phyloP scores from a whole-genome alignment of 2,329 filamentous ascomycete species.

The Alternaria consortialis region DNA sequence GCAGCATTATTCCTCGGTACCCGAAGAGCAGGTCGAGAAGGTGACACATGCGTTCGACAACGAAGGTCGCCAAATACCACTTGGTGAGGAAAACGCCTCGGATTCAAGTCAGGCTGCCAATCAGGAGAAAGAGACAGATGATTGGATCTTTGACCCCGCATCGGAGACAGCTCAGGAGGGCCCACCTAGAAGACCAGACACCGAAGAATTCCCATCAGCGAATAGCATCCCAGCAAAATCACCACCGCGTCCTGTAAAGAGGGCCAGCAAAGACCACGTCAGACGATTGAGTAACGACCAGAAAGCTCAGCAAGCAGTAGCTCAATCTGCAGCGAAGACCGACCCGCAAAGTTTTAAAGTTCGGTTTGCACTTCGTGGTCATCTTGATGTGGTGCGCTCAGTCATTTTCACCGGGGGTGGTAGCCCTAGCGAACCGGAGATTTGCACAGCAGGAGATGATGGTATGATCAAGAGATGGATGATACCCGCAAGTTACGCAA shows the following conservation, averaged over 20 bases:
- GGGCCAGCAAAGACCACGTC: constrained; percentile 71
- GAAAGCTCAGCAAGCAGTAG: constrained; percentile 65
- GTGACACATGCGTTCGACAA: constrained; percentile 67
- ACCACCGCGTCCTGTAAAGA: constrained; percentile 70
- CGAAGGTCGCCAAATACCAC: constrained; percentile 62
- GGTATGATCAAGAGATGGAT: constrained; percentile 97
- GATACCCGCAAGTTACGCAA: constrained; percentile 81
- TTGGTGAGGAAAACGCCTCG: constrained; percentile 53
- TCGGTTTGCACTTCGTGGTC: constrained; percentile 87
- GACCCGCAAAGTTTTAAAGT: constrained; percentile 88
- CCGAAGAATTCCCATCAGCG: constrained; percentile 84
- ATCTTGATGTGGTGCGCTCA: constrained; percentile 90
- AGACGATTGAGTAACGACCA: constrained; percentile 69
- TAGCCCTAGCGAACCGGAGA: constrained; percentile 93
- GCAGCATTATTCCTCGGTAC: constrained; percentile 53
- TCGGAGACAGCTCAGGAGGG: constrained; percentile 65
- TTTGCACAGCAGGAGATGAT: constrained; percentile 95
- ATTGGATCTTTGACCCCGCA: constrained; percentile 88
- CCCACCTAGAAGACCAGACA: constrained; percentile 75
- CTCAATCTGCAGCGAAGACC: constrained; percentile 57
- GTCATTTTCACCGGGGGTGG: constrained; percentile 97
- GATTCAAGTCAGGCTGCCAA: constrained; percentile 51
- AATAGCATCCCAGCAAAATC: constrained; percentile 82
- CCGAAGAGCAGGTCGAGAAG: constrained; percentile 66
- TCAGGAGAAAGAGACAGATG: constrained; percentile 67